Evolutionary conservation across 1,284 basidiomycete genomes (phyloP), one percentile per base, ranked within the genome.

Genomic region (Cutaneotrichosporon arboriforme): DNA sequence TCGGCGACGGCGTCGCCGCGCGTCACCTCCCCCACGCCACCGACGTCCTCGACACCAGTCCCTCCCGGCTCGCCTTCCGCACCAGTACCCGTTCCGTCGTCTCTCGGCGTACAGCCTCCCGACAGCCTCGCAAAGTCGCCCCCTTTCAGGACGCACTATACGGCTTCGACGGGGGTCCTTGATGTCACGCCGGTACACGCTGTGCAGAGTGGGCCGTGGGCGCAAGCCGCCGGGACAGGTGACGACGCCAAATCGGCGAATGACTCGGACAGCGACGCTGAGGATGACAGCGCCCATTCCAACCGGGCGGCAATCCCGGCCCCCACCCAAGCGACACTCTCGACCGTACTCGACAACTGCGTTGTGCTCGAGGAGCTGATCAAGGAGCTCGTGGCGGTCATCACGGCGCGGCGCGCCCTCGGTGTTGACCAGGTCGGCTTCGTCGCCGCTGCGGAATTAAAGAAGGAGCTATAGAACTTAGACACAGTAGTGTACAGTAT

Each of bases 361-460:
- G 90, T 98, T 18, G 84, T 98, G 47, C 73, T 98, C 57, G 93
- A 98, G 74, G 94, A 98, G 75, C 86, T 87, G 55, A 86, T 97
- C 64, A 96, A 97, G 77, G 94, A 98, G 73, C 76, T 96, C 46
- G 84, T 86, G 26, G 89, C 89, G 18, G 85, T 94, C 54, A 82
- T 96, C 51, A 86, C 88, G 73, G 89, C 88, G 20, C 79, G 93
- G 58, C 79, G 89, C 63, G 86, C 85, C 69, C 76, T 93, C 56
- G 92, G 92, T 0, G 86, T 97, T 60, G 92, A 97, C 77, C 81
- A 67, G 52, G 66, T 69, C 15, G 66, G 60, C 14, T 71, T 60
- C 46, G 36, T 67, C 35, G 65, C 49, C 33, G 7, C 18, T 20
- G 38, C 4, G 38, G 38, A 35, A 8, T 15, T 35, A 13, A 37